A percentile compares a stretch with the other conserved stretches of the same genome.
phyloP scores from a whole-genome alignment of 2,329 filamentous ascomycete species.

The Sporothrix luriei region DNA sequence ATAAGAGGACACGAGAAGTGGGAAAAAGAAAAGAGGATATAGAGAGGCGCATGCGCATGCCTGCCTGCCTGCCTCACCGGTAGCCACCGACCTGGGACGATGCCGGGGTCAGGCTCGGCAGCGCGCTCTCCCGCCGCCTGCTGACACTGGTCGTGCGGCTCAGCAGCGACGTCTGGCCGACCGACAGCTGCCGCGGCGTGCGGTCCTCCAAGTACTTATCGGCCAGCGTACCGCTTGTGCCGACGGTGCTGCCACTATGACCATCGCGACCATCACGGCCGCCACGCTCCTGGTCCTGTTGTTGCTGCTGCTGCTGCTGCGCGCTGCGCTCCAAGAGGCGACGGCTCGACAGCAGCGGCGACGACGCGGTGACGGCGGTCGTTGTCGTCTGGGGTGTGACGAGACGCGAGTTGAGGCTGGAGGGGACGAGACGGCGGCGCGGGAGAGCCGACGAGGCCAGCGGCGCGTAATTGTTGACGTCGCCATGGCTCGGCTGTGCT shows the following conservation, averaged over 20 bases:
- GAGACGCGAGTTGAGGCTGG: constrained; percentile 53
- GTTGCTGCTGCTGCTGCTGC: constrained; percentile 49
- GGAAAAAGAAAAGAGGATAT: not conserved
- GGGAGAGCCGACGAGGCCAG: constrained; percentile 53
- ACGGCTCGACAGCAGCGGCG: constrained; percentile 40
- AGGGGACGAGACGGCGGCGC: constrained; percentile 56
- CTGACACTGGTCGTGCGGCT: constrained; percentile 52
- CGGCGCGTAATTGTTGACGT: constrained; percentile 35
- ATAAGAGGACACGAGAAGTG: not conserved
- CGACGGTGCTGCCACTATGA: constrained; percentile 42
- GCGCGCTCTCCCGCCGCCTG: constrained; percentile 47
- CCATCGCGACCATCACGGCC: constrained; percentile 39
- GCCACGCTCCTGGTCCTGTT: too few relatives aligned
- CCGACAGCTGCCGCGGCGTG: constrained; percentile 50
- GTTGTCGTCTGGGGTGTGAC: constrained; percentile 47
- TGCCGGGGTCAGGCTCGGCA: constrained; percentile 46
- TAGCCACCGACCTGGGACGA: constrained; percentile 49
- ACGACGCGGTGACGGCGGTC: constrained; percentile 36
- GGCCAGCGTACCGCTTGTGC: constrained; percentile 28
- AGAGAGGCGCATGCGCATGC: not conserved
- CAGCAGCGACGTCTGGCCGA: constrained; percentile 49
- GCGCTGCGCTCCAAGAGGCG: constrained; percentile 54
- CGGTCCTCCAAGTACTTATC: constrained; percentile 49
- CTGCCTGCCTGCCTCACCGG: constrained; percentile 48
- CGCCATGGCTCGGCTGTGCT: too few relatives aligned